Conservation (phyloP, 768 basidiomycete species). For the Serendipita indica region DNA sequence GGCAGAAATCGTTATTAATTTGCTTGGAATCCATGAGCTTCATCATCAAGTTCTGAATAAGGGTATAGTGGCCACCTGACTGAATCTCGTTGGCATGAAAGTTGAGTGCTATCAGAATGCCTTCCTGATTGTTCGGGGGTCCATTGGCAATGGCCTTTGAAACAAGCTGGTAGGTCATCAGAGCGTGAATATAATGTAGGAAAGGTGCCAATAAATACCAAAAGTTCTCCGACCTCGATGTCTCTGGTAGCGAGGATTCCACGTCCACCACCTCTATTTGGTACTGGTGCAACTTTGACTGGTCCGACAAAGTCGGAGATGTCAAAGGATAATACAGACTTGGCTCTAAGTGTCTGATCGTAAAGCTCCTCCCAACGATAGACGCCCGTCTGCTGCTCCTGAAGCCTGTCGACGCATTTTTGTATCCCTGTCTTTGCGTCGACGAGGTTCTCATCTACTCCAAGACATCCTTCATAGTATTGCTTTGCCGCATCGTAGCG, state of each 20-base stretch:
- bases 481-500: slow-evolving; percentile 14
- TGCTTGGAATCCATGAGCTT: background rate
- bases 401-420: slow-evolving; percentile 15
- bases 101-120: slow-evolving; percentile 7
- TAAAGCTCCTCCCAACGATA: slow-evolving; percentile 21
- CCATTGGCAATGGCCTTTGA: slow-evolving; percentile 20
- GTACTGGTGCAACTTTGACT: slow-evolving; percentile 15
- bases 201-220: slow-evolving; percentile 15
- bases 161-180: slow-evolving; percentile 13
- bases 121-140: slow-evolving; percentile 11
- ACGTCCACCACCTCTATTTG: slow-evolving; percentile 19
- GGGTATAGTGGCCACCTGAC: slow-evolving; percentile 16
- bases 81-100: slow-evolving; percentile 10
- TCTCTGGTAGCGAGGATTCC: slow-evolving; percentile 18
- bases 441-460: slow-evolving; percentile 1
- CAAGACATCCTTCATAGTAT: slow-evolving; percentile 12
- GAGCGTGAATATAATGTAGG: background rate
- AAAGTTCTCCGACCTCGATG: slow-evolving; percentile 19
- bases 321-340: slow-evolving; percentile 14
- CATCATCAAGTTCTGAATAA: slow-evolving; percentile 16
- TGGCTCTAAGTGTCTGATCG: slow-evolving; percentile 9
- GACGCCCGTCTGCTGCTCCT: slow-evolving; percentile 15
- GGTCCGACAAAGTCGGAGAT: slow-evolving; percentile 20
- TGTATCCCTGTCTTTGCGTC: slow-evolving; percentile 14
- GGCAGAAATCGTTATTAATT: slow-evolving; percentile 11